phyloP scores from a whole-genome alignment of 1,284 basidiomycete genomes.

The Tilletia horrida region DNA sequence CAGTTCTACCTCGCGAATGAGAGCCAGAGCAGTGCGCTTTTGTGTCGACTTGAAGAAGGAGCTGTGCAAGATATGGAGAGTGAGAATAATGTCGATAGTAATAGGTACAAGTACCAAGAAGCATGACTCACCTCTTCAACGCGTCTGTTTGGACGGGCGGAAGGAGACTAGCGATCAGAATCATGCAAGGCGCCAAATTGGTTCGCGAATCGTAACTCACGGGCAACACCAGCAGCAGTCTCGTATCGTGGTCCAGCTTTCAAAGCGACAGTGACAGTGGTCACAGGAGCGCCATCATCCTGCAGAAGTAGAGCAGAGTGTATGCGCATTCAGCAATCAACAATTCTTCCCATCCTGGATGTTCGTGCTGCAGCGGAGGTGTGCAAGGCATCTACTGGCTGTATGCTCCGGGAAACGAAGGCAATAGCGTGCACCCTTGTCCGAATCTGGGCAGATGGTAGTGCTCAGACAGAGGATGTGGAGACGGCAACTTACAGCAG shows the following conservation, averaged over 20 bases:
- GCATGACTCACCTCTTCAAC: constrained; percentile 31
- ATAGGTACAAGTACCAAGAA: neutral
- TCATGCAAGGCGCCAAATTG: no score
- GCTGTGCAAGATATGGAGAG: neutral
- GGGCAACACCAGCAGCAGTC: constrained; percentile 43
- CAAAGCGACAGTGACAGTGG: constrained; percentile 48
- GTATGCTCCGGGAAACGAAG: no score
- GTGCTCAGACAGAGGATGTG: no score
- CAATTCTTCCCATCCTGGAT: neutral
- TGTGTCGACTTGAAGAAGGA: constrained; percentile 53
- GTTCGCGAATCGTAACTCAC: constrained; percentile 18
- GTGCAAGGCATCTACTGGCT: neutral
- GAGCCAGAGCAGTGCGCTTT: constrained; percentile 77
- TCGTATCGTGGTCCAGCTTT: constrained; percentile 48
- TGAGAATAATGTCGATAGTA: neutral
- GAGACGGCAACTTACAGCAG: constrained; percentile 24
- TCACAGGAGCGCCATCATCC: constrained; percentile 44
- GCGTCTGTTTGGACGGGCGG: constrained; percentile 23
- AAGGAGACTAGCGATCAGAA: neutral
- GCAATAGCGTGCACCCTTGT: no score
- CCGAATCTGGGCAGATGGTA: no score
- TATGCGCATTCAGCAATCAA: neutral
- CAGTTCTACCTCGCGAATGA: constrained; percentile 86
- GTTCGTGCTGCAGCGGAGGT: neutral
- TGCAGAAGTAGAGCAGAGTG: constrained; percentile 7